A percentile compares a stretch with the other conserved stretches of the same genome.
Conservation (phyloP, 305 asterid genomes). For the Solanum hybrid region DNA sequence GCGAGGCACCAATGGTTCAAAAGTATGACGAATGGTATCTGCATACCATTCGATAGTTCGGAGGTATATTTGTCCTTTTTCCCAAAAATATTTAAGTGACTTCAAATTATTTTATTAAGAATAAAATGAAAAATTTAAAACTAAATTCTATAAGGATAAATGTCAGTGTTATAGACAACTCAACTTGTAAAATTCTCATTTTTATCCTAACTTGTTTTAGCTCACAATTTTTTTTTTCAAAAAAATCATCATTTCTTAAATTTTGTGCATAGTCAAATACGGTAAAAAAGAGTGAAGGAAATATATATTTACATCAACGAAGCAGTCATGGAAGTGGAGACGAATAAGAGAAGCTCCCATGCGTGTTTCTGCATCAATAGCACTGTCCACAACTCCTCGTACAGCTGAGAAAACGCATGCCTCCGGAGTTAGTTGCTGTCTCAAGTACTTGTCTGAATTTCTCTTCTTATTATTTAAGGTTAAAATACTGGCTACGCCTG, state of each 20-base stretch:
- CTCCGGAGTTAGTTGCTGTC: not conserved
- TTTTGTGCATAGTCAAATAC: not conserved
- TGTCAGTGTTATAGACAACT: not conserved
- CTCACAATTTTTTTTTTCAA: not conserved
- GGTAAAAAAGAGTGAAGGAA: not conserved
- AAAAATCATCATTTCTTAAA: not conserved
- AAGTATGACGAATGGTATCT: too few species aligned
- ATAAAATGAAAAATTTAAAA: not conserved
- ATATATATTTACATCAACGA: not conserved
- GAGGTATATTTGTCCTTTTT: too few species aligned
- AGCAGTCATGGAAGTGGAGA: slow-evolving; percentile 6
- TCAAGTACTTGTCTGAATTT: not conserved
- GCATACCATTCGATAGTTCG: too few species aligned
- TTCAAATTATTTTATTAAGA: not conserved
- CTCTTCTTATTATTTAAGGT: not conserved
- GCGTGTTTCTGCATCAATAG: slow-evolving; percentile 1
- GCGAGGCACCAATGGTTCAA: too few species aligned
- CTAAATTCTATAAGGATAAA: not conserved
- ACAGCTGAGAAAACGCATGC: slow-evolving; percentile 2
- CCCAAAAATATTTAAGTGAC: not conserved
- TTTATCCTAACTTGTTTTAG: not conserved
- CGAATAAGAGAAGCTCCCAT: slow-evolving; percentile 13
- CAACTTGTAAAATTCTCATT: not conserved
- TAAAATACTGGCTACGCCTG: not conserved
- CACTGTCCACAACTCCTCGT: not conserved